Conservation (phyloP, 192 early-diverging fungal species). For the Mortierella hygrophila region DNA sequence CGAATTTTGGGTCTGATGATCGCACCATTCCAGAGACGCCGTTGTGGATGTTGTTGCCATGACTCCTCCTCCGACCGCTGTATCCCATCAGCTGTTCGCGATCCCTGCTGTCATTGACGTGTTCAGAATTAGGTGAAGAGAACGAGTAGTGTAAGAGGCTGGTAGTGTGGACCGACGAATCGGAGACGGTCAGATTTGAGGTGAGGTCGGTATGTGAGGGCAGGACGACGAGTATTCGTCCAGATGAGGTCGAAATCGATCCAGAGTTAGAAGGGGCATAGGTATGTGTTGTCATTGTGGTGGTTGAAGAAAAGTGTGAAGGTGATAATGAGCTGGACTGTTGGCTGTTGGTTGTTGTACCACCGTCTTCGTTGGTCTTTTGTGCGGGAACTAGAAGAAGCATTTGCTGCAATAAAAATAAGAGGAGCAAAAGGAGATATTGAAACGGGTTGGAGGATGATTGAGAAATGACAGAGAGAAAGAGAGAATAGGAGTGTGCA, state of each 20-base stretch:
- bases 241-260: background rate
- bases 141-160: background rate
- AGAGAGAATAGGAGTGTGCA: background rate
- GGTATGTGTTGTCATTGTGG: background rate
- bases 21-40: background rate
- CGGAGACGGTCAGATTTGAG: constrained; percentile 11
- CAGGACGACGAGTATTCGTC: constrained; percentile 16
- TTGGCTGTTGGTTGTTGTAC: background rate
- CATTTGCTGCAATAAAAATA: background rate
- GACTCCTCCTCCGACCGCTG: too few relatives aligned
- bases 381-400: constrained; percentile 21
- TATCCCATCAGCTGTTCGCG: too few relatives aligned
- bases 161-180: background rate
- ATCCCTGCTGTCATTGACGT: background rate
- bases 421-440: too few relatives aligned
- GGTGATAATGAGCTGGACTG: background rate
- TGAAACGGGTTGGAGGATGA: background rate
- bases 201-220: constrained; percentile 17
- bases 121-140: background rate
- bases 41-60: background rate
- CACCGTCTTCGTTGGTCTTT: background rate
- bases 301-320: background rate
- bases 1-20: background rate
- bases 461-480: background rate
- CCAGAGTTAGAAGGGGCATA: background rate